Percentiles rank a stretch among this genome's conserved stretches.
phyloP scores from a whole-genome alignment of 352 stramenopile genomes.

The Globisporangium canariense region DNA sequence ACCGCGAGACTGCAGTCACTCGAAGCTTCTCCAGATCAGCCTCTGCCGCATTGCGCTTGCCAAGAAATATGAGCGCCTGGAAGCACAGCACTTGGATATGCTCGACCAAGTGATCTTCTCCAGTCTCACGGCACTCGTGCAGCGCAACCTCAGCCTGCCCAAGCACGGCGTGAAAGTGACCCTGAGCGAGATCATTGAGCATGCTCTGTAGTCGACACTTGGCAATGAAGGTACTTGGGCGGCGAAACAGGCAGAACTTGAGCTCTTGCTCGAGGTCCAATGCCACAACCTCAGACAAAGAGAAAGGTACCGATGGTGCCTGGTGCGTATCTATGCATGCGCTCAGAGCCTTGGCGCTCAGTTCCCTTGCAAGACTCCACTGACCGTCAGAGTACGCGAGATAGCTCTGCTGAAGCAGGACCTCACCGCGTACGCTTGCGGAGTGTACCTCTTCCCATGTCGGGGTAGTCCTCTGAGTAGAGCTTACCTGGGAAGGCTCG shows the following conservation, averaged over 20 bases:
- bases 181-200: conserved; percentile 34
- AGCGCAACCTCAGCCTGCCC: conserved; percentile 28
- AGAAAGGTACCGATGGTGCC: neutral
- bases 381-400: conserved; percentile 32
- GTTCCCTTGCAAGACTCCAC: conserved; percentile 27
- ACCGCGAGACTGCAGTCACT: conserved; percentile 17
- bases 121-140: conserved; percentile 29
- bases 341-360: conserved; percentile 24
- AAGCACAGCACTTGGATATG: conserved; percentile 39
- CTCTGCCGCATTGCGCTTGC: conserved; percentile 27
- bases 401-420: conserved; percentile 37
- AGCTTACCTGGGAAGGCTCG: neutral
- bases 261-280: conserved; percentile 38
- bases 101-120: conserved; percentile 40
- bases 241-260: conserved; percentile 30
- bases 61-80: conserved; percentile 39
- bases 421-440: conserved; percentile 22
- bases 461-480: neutral
- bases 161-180: conserved; percentile 28
- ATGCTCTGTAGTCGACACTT: conserved; percentile 39
- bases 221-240: conserved; percentile 31
- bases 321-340: conserved; percentile 5
- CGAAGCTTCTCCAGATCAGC: conserved; percentile 25
- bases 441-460: conserved; percentile 4
- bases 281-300: neutral